Evolutionary conservation across 1,284 basidiomycete species (phyloP).

Genomic region (Puccinia novopanici): DNA sequence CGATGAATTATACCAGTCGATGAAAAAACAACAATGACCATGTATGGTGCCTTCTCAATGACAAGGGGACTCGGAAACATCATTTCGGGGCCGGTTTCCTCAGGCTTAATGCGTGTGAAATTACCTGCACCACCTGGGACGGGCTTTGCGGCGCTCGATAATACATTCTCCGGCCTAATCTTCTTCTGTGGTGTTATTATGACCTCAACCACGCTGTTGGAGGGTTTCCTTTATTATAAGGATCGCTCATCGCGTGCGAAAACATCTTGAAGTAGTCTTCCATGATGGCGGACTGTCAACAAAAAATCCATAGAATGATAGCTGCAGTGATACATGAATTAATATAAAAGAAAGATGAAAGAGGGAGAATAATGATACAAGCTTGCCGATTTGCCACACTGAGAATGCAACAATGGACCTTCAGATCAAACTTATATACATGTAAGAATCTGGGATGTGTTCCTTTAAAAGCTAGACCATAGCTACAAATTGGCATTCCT

Average conservation of each 20-base stretch:
- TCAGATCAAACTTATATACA: too few relatives aligned
- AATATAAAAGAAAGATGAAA: neutral
- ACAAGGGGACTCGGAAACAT: slow-evolving; percentile 62
- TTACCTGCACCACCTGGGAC: slow-evolving; percentile 21
- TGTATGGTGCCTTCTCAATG: slow-evolving; percentile 61
- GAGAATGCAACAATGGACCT: too few relatives aligned
- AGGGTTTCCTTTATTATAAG: slow-evolving; percentile 29
- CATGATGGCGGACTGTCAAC: neutral
- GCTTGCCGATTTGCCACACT: too few relatives aligned
- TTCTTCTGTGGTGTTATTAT: slow-evolving; percentile 33
- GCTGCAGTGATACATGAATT: neutral
- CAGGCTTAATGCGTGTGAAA: slow-evolving; percentile 55
- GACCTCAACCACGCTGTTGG: slow-evolving; percentile 16
- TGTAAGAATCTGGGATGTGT: too few relatives aligned
- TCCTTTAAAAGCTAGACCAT: too few relatives aligned
- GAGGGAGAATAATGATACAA: neutral
- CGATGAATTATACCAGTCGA: neutral
- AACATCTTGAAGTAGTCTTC: neutral
- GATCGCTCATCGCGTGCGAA: neutral
- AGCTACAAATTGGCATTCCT: too few relatives aligned
- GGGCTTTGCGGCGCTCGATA: slow-evolving; percentile 29
- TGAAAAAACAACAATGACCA: slow-evolving; percentile 55
- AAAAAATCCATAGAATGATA: slow-evolving; percentile 18
- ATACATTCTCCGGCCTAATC: slow-evolving; percentile 24
- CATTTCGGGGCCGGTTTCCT: slow-evolving; percentile 62